phyloP scores from a whole-genome alignment of 2,329 filamentous ascomycete species.

The Coniosporium tulheliwenetii region DNA sequence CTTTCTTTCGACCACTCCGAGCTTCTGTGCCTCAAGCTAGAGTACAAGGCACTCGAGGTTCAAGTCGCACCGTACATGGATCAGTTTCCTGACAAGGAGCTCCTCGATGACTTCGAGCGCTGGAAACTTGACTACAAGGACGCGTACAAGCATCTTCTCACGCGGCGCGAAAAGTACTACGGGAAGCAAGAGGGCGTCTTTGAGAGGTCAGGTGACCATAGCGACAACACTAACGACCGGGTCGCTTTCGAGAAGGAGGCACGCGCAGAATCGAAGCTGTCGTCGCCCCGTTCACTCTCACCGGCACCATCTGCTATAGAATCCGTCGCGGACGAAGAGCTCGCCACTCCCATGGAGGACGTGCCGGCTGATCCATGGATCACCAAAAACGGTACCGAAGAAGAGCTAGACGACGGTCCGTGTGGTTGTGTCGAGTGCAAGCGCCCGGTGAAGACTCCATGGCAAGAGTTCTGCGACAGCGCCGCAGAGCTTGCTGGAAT shows the following conservation, averaged over 20 bases:
- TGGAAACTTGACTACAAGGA: conserved; percentile 20
- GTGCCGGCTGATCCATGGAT: neutral
- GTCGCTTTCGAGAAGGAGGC: neutral
- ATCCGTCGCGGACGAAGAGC: neutral
- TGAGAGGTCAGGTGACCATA: neutral
- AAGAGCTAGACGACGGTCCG: conserved; percentile 5
- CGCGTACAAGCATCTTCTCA: conserved; percentile 15
- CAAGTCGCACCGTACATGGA: conserved; percentile 10
- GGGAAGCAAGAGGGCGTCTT: conserved; percentile 4
- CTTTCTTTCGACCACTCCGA: conserved; percentile 22
- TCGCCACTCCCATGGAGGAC: no score
- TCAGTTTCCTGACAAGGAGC: conserved; percentile 5
- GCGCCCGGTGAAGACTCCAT: conserved; percentile 12
- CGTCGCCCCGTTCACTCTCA: neutral
- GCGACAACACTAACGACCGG: conserved; percentile 2
- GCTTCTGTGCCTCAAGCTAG: conserved; percentile 21
- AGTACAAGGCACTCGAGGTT: conserved; percentile 20
- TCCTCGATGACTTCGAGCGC: conserved; percentile 15
- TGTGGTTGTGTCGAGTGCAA: conserved; percentile 1
- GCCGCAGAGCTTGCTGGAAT: conserved; percentile 15
- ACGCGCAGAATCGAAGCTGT: neutral
- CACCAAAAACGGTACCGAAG: conserved; percentile 5
- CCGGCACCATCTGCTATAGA: neutral
- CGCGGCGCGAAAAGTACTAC: conserved; percentile 13
- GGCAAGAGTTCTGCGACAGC: conserved; percentile 17